Base-by-base conservation (phyloP, 2,329 filamentous ascomycete species). In the Xylariaceae sp. region DNA sequence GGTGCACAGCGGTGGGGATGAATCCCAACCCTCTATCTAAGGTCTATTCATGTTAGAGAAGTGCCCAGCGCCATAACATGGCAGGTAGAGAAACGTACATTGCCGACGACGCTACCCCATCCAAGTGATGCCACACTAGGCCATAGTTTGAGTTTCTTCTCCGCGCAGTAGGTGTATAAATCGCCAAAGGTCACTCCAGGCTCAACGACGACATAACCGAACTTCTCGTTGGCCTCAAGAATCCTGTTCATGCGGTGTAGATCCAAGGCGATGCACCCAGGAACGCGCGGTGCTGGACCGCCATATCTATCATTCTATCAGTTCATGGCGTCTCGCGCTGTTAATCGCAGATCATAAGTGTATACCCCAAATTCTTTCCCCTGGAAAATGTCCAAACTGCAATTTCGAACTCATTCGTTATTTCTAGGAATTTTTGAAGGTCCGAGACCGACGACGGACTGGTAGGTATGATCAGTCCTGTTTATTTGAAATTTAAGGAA, bases 81-180 rank as follows among this genome's bases (percentile, higher is more conserved):
- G 3, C 16, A 11, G 48, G 45, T 33, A 45, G 32, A n/a, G 29
- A 46, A 23, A 67, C 71, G 23, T 50, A 73, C 70, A 60, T 81
- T 81, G 2, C 79, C 79, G 18, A 81, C 62, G 4, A 81, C 72
- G 26, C 71, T 74, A 1, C 78, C 78, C 67, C 78, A 79, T 21
- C 77, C 78, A 7, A 81, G 68, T 20, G 75, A 77, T 1, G 79
- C 75, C 13, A 73, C 73, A 55, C 74, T 75, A 2, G 77, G 74
- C 78, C 77, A 79, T 4, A 79, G 70, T 47, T 70, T 72, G 47
- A 75, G 69, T 55, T 70, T 65, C 27, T 73, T 64, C 45, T 73
- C 68, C 16, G 67, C 66, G 53, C 76, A 74, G 57, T 75, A 69
- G 6, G 68, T 60, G 50, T 77, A 76, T 2, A 80, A 65, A 42